Conservation (phyloP, 2,329 filamentous ascomycete species). For the Raffaelea ambrosiae region DNA sequence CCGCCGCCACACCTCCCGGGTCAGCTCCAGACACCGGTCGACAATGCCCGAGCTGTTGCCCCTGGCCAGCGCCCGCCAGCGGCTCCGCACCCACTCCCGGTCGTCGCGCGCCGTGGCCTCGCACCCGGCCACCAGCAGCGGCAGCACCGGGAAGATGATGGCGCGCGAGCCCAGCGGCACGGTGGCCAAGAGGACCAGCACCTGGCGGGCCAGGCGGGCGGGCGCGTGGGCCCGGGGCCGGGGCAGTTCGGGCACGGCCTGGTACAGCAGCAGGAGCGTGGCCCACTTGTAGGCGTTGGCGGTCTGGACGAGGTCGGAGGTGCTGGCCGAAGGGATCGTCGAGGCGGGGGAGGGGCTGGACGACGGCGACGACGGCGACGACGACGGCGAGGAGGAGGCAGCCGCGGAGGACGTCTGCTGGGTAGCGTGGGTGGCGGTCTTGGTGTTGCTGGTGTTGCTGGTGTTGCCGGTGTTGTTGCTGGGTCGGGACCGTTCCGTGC, state of each 20-base stretch:
- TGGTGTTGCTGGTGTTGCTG: too few relatives aligned
- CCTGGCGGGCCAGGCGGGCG: neutral
- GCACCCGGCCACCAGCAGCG: conserved; percentile 4
- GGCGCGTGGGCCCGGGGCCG: neutral
- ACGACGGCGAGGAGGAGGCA: neutral
- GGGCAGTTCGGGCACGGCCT: conserved; percentile 6
- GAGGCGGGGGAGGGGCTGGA: neutral
- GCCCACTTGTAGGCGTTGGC: conserved; percentile 7
- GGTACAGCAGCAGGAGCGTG: neutral
- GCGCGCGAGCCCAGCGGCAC: conserved; percentile 4
- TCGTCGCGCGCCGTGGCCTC: neutral
- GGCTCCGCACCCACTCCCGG: conserved; percentile 4
- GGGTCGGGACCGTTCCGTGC: neutral
- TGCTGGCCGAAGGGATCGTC: neutral
- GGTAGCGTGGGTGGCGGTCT: neutral
- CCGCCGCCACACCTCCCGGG: conserved; percentile 5
- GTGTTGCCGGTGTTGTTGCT: neutral
- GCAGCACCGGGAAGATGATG: conserved; percentile 5
- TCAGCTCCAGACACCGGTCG: conserved; percentile 7
- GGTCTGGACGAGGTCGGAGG: conserved; percentile 2
- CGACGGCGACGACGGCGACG: neutral
- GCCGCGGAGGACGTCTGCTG: too few relatives aligned
- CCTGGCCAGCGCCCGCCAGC: conserved; percentile 1
- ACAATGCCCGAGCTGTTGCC: conserved; percentile 6
- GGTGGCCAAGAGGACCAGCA: conserved; percentile 4